phyloP scores from a whole-genome alignment of 2,329 filamentous ascomycete genomes.

The Fusarium caatingaense region DNA sequence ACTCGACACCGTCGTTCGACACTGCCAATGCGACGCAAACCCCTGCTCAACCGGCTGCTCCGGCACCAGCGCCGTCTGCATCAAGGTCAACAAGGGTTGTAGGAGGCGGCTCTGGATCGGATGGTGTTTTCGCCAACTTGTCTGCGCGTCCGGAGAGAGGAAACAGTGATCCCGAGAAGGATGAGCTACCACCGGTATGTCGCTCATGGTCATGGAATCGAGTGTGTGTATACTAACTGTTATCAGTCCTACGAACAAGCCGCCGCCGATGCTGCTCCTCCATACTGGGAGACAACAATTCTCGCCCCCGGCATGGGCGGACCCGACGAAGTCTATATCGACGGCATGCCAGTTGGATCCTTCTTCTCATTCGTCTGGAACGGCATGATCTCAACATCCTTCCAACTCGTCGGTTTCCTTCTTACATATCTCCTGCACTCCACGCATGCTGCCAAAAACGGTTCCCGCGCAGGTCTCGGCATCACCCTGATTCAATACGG shows the following conservation, averaged over 20 bases:
- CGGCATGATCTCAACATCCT: constrained; percentile 96
- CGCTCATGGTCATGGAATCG: not conserved
- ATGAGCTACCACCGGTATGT: constrained; percentile 93
- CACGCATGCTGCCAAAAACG: constrained; percentile 97
- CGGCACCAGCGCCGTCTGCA: constrained; percentile 48
- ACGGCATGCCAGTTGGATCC: constrained; percentile 91
- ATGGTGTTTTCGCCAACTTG: constrained; percentile 96
- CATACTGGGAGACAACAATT: constrained; percentile 99
- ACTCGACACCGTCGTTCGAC: constrained; percentile 50
- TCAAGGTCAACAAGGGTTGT: constrained; percentile 63
- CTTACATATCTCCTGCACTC: constrained; percentile 98
- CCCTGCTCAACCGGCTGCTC: constrained; percentile 24
- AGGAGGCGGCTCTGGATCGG: constrained; percentile 81
- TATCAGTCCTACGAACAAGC: constrained; percentile 95
- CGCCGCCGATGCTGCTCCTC: constrained; percentile 92
- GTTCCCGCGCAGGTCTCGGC: constrained; percentile 91
- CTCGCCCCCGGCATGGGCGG: constrained; percentile 89
- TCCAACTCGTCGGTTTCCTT: constrained; percentile 96
- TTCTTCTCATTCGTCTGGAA: constrained; percentile 92
- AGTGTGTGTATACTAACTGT: constrained; percentile 49
- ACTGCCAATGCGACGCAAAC: constrained; percentile 34
- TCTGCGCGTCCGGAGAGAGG: constrained; percentile 88
- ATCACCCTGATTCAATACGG: constrained; percentile 97
- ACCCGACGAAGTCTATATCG: constrained; percentile 95
- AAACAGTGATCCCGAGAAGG: constrained; percentile 79